Base-by-base conservation (phyloP, 192 early-diverging fungal species). In the Mycoemilia scoparia region DNA sequence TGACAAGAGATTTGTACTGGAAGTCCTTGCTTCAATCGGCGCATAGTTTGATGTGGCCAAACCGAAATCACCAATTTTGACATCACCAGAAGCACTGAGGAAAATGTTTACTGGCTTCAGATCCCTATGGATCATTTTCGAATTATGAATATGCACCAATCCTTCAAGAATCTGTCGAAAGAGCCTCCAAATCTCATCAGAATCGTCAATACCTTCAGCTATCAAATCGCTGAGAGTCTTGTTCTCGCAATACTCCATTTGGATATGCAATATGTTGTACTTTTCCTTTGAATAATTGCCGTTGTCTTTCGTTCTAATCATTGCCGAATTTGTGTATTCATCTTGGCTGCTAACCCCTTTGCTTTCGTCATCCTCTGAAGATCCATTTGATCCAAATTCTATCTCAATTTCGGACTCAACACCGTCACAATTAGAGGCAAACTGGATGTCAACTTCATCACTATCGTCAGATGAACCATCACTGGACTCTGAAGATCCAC, bases 181-280 rank as follows among this genome's bases (percentile, higher is more conserved):
- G 16, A 87, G 38, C 7, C 77, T 60, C 91, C 84, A 96, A 7
- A 64, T 54, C 45, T 82, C 78, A 29, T 89, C 71, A n/a, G n/a
- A n/a, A 17, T 78, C 71, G 30, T 78, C 73, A 8, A 96, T 34
- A 0, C 79, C 77, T 40, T 69, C 67, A 21, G 80, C 72, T 38
- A 96, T 81, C 14, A 86, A 42, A 41, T 91, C 83, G 41, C 65
- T 66, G 3, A 96, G 56, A 0, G 91, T 91, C 41, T 85, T 84
- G 35, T 86, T 74, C 49, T 96, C 91, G 49, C 91, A 96, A 49
- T 93, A 96, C 59, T 96, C 88, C 91, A 96, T 96, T 52, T 96
- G 91, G 34, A 96, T 96, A 41, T 92, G 87, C 19, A 95, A 49
- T 6, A 76, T 75, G 34, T 72, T 29, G 32, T 24, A 31, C 32